Conservation (phyloP, 1,284 basidiomycete genomes). For the Boletellus deceptivus region DNA sequence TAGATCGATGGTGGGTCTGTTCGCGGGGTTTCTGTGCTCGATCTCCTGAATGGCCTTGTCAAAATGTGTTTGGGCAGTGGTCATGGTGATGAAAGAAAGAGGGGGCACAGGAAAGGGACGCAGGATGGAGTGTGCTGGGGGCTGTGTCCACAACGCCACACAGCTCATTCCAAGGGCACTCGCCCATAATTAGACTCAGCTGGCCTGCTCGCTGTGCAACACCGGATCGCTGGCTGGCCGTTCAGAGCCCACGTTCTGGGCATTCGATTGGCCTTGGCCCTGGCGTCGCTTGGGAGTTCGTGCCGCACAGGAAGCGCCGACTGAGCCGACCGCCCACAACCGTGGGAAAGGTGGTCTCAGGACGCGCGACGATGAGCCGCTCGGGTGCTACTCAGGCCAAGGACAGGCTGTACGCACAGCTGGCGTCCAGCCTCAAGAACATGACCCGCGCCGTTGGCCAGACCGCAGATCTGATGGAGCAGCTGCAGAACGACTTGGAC, state of each 20-base stretch:
- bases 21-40: constrained; percentile 51
- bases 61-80: constrained; percentile 49
- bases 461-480: constrained; percentile 70
- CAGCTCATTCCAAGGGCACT: constrained; percentile 5
- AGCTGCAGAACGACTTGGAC: constrained; percentile 65
- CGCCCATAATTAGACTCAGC: constrained; percentile 24
- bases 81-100: constrained; percentile 33
- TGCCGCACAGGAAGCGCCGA: too few species aligned
- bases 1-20: constrained; percentile 71
- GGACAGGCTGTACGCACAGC: constrained; percentile 68
- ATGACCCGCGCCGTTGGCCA: constrained; percentile 60
- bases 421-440: constrained; percentile 57
- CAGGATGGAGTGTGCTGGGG: not conserved
- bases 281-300: constrained; percentile 1
- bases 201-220: not conserved
- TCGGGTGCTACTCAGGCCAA: constrained; percentile 66
- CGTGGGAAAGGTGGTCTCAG: constrained; percentile 16
- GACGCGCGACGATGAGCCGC: constrained; percentile 20
- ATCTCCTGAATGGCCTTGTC: constrained; percentile 75
- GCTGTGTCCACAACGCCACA: constrained; percentile 11
- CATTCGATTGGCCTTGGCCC: not conserved
- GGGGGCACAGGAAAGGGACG: constrained; percentile 9
- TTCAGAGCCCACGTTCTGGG: too few species aligned
- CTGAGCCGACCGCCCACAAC: not conserved
- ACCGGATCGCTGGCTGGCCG: not conserved